phyloP scores from a whole-genome alignment of 352 stramenopile species.

The Pythium phragmitis region DNA sequence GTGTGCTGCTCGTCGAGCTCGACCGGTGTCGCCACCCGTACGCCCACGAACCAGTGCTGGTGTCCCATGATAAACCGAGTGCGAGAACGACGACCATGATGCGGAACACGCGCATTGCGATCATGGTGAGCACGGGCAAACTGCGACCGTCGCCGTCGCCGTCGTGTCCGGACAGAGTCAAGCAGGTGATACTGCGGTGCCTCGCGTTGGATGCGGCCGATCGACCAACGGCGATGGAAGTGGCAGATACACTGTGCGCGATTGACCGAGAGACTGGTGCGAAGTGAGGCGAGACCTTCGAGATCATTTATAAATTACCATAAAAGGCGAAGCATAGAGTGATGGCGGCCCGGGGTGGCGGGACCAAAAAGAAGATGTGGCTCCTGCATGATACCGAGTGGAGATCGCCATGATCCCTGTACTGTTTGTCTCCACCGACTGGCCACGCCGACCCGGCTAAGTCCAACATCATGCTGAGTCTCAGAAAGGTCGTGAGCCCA shows the following conservation, averaged over 20 bases:
- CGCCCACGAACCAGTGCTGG: not conserved
- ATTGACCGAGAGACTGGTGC: not conserved
- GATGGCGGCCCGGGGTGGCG: too few species aligned
- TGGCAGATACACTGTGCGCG: not conserved
- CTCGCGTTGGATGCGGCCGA: conserved; percentile 12
- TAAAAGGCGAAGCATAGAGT: too few species aligned
- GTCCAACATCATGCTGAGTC: too few species aligned
- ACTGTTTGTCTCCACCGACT: too few species aligned
- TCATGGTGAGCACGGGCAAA: conserved; percentile 23
- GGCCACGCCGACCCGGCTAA: too few species aligned
- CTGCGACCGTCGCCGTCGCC: conserved; percentile 17
- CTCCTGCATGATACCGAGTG: too few species aligned
- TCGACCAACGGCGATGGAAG: conserved; percentile 1
- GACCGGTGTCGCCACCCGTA: conserved; percentile 11
- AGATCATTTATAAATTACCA: too few species aligned
- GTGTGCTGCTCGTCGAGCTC: conserved; percentile 19
- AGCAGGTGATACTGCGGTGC: conserved; percentile 16
- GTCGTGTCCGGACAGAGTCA: conserved; percentile 15
- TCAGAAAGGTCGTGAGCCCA: too few species aligned
- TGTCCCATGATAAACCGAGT: not conserved
- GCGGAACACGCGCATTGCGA: conserved; percentile 22
- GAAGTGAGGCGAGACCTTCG: too few species aligned
- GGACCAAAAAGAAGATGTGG: too few species aligned
- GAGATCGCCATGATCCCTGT: too few species aligned
- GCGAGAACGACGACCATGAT: not conserved